phyloP scores from a whole-genome alignment of 176 grass and related monocot genomes.

The Juncus effusus region DNA sequence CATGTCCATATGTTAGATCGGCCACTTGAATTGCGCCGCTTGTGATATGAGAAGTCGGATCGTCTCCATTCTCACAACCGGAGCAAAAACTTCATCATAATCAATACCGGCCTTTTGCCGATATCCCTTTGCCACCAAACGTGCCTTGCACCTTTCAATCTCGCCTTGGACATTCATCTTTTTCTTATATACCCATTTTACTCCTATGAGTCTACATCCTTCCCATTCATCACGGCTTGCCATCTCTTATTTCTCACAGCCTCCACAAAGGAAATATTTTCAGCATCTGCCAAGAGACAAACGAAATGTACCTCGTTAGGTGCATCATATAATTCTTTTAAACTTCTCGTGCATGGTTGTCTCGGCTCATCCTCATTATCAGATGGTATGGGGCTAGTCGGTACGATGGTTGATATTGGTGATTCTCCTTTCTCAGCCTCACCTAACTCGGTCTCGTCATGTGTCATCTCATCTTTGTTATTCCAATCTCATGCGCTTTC shows the following conservation, averaged over 20 bases:
- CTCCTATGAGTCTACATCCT: not conserved
- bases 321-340: not conserved
- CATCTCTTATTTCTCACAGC: no score
- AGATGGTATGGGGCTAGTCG: no score
- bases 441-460: no score
- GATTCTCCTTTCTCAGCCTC: no score
- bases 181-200: not conserved
- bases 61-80: not conserved
- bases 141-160: not conserved
- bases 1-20: no score
- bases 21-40: not conserved
- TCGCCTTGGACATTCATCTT: not conserved
- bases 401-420: no score
- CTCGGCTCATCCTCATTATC: no score
- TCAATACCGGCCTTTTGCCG: no score
- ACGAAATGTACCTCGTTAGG: not conserved
- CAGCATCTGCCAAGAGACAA: not conserved
- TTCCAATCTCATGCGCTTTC: no score
- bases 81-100: no score
- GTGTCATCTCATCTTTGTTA: no score
- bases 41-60: not conserved
- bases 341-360: not conserved
- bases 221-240: not conserved
- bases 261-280: not conserved
- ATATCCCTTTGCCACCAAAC: no score